A percentile compares a stretch with the other conserved stretches of the same genome.
phyloP scores from a whole-genome alignment of 768 basidiomycete genomes.

The Russula vinacea region DNA sequence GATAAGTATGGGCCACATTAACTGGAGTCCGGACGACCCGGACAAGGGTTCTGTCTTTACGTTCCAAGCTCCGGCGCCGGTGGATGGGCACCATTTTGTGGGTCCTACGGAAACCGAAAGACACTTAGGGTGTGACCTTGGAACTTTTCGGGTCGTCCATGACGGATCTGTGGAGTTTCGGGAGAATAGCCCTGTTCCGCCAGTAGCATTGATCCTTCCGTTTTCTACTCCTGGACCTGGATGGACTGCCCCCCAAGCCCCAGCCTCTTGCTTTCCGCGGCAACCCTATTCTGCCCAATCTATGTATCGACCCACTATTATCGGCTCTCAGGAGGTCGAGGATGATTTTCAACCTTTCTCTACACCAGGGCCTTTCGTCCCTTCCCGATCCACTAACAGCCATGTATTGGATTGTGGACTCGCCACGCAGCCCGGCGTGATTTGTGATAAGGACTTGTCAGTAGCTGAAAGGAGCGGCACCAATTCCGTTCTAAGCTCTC shows the following conservation, averaged over 20 bases:
- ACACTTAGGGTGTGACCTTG: not conserved
- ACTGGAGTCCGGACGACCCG: not conserved
- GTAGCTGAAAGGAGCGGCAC: not conserved
- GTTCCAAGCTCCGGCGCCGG: slow-evolving; percentile 18
- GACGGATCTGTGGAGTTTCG: not conserved
- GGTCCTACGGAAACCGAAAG: not conserved
- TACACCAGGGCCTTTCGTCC: slow-evolving; percentile 47
- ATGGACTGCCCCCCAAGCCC: not conserved
- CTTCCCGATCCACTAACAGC: not conserved
- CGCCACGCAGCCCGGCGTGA: slow-evolving; percentile 28
- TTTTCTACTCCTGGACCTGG: slow-evolving; percentile 28
- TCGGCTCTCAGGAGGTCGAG: not conserved
- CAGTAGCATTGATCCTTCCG: not conserved
- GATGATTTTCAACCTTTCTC: slow-evolving; percentile 35
- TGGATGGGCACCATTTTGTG: not conserved
- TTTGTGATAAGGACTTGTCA: slow-evolving; percentile 28
- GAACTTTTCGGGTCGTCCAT: not conserved
- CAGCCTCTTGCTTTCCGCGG: not conserved
- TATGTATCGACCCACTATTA: slow-evolving; percentile 8
- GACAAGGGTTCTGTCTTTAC: slow-evolving; percentile 26
- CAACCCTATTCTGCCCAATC: not conserved
- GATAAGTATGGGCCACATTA: not conserved
- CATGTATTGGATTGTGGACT: not conserved
- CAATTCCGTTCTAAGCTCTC: not conserved
- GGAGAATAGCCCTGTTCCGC: not conserved